phyloP scores from a whole-genome alignment of 139 green algal species.

The Spirogloea muscicola region DNA sequence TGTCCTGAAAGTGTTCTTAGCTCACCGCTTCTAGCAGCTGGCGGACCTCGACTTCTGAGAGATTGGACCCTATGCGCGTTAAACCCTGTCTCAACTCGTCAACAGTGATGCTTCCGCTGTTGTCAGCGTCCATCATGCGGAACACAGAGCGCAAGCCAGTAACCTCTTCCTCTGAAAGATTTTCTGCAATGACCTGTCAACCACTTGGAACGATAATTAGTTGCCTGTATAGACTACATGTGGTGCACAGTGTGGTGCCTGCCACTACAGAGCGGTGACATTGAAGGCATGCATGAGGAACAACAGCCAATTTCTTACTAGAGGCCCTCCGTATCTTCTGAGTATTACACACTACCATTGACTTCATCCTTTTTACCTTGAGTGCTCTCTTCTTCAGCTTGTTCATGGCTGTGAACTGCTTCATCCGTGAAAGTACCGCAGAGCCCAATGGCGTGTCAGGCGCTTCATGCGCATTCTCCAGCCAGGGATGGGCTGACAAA shows the following conservation, averaged over 20 bases:
- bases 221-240: too few species aligned
- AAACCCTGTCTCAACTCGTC: constrained; percentile 57
- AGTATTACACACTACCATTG: too few species aligned
- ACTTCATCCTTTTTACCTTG: too few species aligned
- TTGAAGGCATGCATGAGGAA: too few species aligned
- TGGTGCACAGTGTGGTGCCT: too few species aligned
- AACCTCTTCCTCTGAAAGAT: constrained; percentile 55
- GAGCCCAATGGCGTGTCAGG: constrained; percentile 69
- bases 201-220: too few species aligned
- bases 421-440: constrained; percentile 78
- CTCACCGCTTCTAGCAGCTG: constrained; percentile 15
- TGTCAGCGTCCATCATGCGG: constrained; percentile 58
- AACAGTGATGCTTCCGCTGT: constrained; percentile 57
- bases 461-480: constrained; percentile 73
- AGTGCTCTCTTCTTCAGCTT: constrained; percentile 93
- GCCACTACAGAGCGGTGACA: too few species aligned
- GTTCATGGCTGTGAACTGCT: constrained; percentile 86
- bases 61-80: constrained; percentile 10
- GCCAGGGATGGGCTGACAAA: constrained; percentile 88
- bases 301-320: too few species aligned
- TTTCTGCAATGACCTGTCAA: constrained; percentile 63
- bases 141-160: constrained; percentile 56
- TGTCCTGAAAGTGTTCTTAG: not conserved
- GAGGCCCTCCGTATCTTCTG: too few species aligned
- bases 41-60: constrained; percentile 17